Percentiles rank a stretch among this genome's conserved stretches.
Conservation (phyloP, 1,284 basidiomycete species). For the Ustilago hordei region DNA sequence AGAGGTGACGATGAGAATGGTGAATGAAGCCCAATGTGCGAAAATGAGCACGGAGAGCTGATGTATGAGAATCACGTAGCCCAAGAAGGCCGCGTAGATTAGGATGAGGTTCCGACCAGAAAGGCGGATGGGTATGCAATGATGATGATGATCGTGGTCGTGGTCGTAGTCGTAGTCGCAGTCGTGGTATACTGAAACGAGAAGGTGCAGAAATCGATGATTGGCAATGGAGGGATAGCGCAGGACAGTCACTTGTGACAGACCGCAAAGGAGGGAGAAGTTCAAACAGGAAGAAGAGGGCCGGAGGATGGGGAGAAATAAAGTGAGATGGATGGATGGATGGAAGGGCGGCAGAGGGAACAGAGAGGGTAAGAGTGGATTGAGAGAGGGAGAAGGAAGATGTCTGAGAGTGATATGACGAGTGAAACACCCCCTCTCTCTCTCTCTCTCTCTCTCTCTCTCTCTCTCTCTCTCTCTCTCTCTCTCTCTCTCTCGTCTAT, state of each 20-base stretch:
- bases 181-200: not conserved
- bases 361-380: not conserved
- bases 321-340: not conserved
- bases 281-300: constrained; percentile 12
- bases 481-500: not conserved
- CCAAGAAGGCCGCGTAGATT: constrained; percentile 7
- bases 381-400: constrained; percentile 1
- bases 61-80: constrained; percentile 11
- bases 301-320: not conserved
- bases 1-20: not conserved
- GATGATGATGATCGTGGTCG: constrained; percentile 13
- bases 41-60: constrained; percentile 25
- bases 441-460: too few species aligned
- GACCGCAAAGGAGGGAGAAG: constrained; percentile 19
- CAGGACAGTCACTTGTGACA: not conserved
- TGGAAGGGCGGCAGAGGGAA: not conserved
- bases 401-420: constrained; percentile 18
- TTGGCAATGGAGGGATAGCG: not conserved
- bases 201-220: constrained; percentile 4
- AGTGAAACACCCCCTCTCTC: not conserved
- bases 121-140: not conserved
- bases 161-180: constrained; percentile 3
- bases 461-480: too few species aligned
- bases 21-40: constrained; percentile 16
- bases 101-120: not conserved